phyloP scores from a whole-genome alignment of 2,329 filamentous ascomycete species.

The Triangularia setosa region DNA sequence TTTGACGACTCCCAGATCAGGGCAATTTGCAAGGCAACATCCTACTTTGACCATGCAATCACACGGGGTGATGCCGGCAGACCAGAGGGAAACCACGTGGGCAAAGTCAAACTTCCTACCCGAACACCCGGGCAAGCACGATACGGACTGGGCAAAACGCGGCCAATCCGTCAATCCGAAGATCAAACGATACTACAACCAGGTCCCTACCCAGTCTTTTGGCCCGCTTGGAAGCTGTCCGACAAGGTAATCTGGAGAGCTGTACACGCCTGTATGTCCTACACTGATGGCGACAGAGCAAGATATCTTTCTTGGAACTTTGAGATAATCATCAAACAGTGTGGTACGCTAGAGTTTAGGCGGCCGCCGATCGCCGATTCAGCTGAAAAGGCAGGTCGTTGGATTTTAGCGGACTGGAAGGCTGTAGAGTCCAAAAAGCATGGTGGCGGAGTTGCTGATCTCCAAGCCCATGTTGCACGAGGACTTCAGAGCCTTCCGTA shows the following conservation, averaged over 20 bases:
- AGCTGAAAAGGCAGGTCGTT: neutral
- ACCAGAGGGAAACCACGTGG: neutral
- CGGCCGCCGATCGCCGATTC: neutral
- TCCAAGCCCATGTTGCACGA: neutral
- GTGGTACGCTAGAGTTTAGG: slow-evolving; percentile 1
- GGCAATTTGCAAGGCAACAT: neutral
- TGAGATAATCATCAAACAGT: neutral
- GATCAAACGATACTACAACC: neutral
- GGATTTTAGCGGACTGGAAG: neutral
- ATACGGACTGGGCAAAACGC: neutral
- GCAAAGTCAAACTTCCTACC: neutral
- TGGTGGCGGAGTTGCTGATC: neutral
- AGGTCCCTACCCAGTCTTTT: neutral
- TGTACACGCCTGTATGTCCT: neutral
- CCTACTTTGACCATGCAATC: neutral
- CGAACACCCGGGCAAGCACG: neutral
- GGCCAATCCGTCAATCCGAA: neutral
- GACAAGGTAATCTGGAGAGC: neutral
- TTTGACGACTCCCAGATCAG: neutral
- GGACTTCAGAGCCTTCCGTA: neutral
- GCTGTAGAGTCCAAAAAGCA: neutral
- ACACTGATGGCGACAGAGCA: neutral
- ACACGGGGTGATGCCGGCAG: neutral
- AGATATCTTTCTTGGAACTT: slow-evolving; percentile 2
- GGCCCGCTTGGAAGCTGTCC: neutral